phyloP scores from a whole-genome alignment of 805 yeast species.

The Wickerhamiella alocasiicola region DNA sequence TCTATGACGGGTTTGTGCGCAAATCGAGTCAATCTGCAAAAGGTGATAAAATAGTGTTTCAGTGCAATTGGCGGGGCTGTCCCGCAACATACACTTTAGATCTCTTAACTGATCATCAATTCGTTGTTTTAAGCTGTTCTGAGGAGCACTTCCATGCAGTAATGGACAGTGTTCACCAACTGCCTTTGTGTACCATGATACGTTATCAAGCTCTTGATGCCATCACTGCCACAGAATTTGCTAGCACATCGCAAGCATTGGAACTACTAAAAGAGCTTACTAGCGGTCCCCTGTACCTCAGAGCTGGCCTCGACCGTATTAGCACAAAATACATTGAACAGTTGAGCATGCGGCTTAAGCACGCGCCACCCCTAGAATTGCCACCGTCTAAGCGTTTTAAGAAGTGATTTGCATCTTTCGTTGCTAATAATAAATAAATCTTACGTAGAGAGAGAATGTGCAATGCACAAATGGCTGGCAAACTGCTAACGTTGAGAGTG shows the following conservation, averaged over 20 bases:
- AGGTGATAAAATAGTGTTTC: background rate
- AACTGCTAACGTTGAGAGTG: too few species aligned
- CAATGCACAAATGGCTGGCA: too few species aligned
- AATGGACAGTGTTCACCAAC: conserved; percentile 7
- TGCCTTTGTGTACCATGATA: conserved; percentile 2
- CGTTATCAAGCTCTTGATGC: conserved; percentile 5
- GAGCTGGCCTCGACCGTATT: conserved; percentile 4
- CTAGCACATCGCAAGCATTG: background rate
- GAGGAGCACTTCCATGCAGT: conserved; percentile 9
- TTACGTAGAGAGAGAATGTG: too few species aligned
- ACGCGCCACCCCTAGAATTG: too few species aligned
- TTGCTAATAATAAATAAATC: too few species aligned
- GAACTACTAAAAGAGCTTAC: background rate
- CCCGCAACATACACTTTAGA: conserved; percentile 1
- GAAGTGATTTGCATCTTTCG: too few species aligned
- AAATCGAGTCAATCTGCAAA: background rate
- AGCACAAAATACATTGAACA: conserved; percentile 1
- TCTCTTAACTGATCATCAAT: background rate
- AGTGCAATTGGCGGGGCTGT: conserved; percentile 7
- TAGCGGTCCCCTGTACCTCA: background rate
- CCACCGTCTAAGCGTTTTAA: too few species aligned
- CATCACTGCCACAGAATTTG: background rate
- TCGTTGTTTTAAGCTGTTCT: background rate
- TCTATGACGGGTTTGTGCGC: conserved; percentile 8
- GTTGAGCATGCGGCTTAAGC: too few species aligned